These are phyloP conservation scores for Rhizomucor pusillus DNA, from an alignment of 371 early-diverging fungal species.

Conservation along the genomic window DNA sequence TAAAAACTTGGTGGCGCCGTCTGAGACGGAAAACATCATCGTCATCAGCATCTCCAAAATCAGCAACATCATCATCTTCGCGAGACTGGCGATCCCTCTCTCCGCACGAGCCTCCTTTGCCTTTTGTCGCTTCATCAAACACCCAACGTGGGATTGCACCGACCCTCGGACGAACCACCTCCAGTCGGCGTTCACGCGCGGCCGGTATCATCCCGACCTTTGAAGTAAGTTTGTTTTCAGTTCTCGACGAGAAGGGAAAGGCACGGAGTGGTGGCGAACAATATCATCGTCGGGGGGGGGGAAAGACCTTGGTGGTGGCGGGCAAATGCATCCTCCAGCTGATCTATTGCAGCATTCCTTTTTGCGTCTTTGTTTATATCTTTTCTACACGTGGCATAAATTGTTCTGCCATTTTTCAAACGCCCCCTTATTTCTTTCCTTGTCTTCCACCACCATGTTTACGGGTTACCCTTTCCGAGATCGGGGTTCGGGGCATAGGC, in stretches of 20 bases:
- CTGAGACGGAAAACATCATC: not conserved
- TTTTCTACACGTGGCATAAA: no score
- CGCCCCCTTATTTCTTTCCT: no score
- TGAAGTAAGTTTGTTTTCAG: not conserved
- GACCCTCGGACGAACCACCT: not conserved
- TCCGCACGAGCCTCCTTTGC: conserved; percentile 11
- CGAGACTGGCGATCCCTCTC: conserved; percentile 15
- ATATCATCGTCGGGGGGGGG: no score
- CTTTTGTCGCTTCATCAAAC: not conserved
- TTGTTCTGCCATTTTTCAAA: no score
- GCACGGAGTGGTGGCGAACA: not conserved
- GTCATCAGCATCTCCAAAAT: not conserved
- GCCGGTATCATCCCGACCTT: not conserved
- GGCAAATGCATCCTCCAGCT: no score
- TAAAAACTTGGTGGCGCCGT: conserved; percentile 1
- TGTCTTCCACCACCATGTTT: no score
- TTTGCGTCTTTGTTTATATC: no score
- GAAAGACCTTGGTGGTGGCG: no score
- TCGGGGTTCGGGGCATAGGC: no score
- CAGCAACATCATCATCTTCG: not conserved
- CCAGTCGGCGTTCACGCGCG: not conserved
- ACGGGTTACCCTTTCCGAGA: no score
- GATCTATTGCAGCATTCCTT: no score
- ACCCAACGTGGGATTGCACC: not conserved
- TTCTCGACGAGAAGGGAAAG: not conserved